A percentile compares a stretch with the other conserved stretches of the same genome.
Evolutionary conservation across 176 grass and related monocot species (phyloP).

Genomic region (Avena insularis): DNA sequence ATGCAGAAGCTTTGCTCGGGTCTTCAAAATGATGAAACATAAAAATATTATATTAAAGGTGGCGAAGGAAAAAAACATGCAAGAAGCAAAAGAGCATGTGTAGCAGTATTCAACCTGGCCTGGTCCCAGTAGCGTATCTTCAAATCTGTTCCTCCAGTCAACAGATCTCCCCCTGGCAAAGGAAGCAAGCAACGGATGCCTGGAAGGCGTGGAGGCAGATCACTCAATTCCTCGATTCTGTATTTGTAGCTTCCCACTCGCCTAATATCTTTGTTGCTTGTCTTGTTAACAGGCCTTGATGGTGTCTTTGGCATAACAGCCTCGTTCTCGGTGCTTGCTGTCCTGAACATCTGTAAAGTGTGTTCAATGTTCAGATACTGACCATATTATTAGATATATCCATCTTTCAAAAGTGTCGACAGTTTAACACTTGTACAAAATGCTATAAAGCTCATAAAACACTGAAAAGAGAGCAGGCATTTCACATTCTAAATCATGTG

Average conservation of each 20-base stretch:
- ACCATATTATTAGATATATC: slow-evolving; percentile 13
- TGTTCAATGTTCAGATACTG: slow-evolving; percentile 34
- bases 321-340: slow-evolving; percentile 76
- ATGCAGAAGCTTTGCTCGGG: slow-evolving; percentile 95
- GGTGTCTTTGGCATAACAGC: slow-evolving; percentile 56
- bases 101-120: slow-evolving; percentile 64
- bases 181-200: slow-evolving; percentile 89
- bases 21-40: slow-evolving; percentile 57
- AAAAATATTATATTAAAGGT: slow-evolving; percentile 12
- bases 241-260: slow-evolving; percentile 71
- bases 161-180: slow-evolving; percentile 82
- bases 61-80: neutral
- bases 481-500: neutral
- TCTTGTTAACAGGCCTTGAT: slow-evolving; percentile 62
- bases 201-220: slow-evolving; percentile 68
- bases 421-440: slow-evolving; percentile 2
- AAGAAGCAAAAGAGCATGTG: neutral
- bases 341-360: slow-evolving; percentile 79
- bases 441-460: slow-evolving; percentile 4
- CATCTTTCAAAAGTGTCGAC: neutral
- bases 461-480: neutral
- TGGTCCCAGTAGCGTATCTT: slow-evolving; percentile 98
- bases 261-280: slow-evolving; percentile 62
- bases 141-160: slow-evolving; percentile 88
- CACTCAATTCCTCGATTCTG: slow-evolving; percentile 86